A percentile compares a stretch with the other conserved stretches of the same genome.
Conservation (phyloP, 2,329 filamentous ascomycete genomes). For the Aspergillus fischeri region DNA sequence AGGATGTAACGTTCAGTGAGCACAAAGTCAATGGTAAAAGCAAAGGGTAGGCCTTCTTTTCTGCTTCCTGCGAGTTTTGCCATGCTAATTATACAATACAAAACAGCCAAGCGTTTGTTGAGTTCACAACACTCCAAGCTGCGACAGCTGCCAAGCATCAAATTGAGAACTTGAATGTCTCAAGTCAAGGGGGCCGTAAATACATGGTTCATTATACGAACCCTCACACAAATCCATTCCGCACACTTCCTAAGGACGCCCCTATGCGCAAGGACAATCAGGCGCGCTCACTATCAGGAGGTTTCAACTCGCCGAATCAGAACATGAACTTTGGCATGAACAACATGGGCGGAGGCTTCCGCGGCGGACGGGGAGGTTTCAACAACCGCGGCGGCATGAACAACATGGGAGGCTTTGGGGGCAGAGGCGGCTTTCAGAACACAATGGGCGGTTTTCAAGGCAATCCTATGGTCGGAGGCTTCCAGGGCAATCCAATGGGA, state of each 20-base stretch:
- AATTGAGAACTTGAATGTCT: constrained; percentile 63
- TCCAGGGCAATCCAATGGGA: constrained; percentile 43
- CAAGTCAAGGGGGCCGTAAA: constrained; percentile 58
- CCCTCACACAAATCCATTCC: constrained; percentile 78
- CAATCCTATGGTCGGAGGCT: constrained; percentile 46
- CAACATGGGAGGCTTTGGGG: constrained; percentile 49
- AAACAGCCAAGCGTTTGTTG: constrained; percentile 69
- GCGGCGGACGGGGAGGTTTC: constrained; percentile 46
- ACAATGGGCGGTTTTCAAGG: constrained; percentile 42
- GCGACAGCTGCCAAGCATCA: constrained; percentile 79
- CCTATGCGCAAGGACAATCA: constrained; percentile 66
- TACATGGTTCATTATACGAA: constrained; percentile 70
- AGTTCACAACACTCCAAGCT: constrained; percentile 78
- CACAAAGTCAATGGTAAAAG: constrained; percentile 99
- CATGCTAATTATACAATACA: not conserved
- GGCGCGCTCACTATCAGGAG: constrained; percentile 44
- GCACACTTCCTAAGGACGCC: constrained; percentile 83
- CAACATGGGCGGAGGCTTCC: constrained; percentile 50
- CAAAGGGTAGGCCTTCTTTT: constrained; percentile 67
- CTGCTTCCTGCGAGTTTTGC: not conserved
- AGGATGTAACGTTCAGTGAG: constrained; percentile 93
- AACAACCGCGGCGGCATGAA: constrained; percentile 25
- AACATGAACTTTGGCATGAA: constrained; percentile 41
- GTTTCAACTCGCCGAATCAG: constrained; percentile 40
- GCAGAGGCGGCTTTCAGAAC: constrained; percentile 47